These are phyloP conservation scores for Penicillium sp. DNA, from an alignment of 2,329 filamentous ascomycete species.

Conservation along the genomic window DNA sequence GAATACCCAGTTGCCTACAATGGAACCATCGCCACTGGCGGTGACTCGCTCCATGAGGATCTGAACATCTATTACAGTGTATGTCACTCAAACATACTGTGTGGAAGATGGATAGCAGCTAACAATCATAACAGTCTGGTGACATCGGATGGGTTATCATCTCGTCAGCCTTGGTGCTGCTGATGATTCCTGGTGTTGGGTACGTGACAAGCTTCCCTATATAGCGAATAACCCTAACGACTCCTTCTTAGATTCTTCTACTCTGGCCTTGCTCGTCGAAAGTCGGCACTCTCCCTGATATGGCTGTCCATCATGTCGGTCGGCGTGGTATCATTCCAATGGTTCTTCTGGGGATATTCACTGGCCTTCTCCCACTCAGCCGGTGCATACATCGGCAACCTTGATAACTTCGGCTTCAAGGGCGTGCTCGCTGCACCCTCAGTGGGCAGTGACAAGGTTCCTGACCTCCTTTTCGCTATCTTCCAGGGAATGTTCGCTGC, in stretches of 20 bases:
- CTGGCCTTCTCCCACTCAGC: conserved; percentile 78
- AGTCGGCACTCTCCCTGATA: conserved; percentile 83
- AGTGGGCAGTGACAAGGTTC: conserved; percentile 70
- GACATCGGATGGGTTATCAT: conserved; percentile 81
- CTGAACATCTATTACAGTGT: conserved; percentile 80
- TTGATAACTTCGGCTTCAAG: conserved; percentile 77
- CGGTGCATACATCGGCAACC: conserved; percentile 73
- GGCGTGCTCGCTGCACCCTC: conserved; percentile 75
- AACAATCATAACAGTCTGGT: conserved; percentile 59
- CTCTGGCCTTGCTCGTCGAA: conserved; percentile 82
- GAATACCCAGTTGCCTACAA: conserved; percentile 59
- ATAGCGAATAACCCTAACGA: conserved; percentile 9
- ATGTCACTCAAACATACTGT: not conserved
- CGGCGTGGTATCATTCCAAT: conserved; percentile 81
- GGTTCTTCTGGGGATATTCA: conserved; percentile 95
- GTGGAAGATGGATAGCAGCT: conserved; percentile 6
- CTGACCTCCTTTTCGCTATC: conserved; percentile 80
- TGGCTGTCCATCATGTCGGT: conserved; percentile 82
- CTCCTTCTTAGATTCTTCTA: conserved; percentile 73
- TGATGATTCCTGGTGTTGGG: conserved; percentile 92
- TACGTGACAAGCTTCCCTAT: conserved; percentile 32
- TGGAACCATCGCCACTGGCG: conserved; percentile 63
- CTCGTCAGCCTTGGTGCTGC: conserved; percentile 75
- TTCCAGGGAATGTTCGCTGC: conserved; percentile 65
- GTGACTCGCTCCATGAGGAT: conserved; percentile 66